phyloP scores from a whole-genome alignment of 805 yeast species.

The Starmera quercuum region DNA sequence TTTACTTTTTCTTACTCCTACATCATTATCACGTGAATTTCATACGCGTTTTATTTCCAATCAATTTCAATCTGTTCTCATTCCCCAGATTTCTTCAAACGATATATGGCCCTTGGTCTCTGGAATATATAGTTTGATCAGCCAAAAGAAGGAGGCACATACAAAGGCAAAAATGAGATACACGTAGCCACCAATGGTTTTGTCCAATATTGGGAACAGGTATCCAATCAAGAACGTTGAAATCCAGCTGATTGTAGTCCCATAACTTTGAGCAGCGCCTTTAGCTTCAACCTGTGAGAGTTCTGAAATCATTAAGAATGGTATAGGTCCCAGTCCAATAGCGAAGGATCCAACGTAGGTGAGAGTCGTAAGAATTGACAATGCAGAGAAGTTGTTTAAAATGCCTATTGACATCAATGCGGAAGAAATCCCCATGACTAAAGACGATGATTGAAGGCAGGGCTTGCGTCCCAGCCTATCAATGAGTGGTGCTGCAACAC shows the following conservation, averaged over 20 bases:
- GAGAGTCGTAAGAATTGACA: conserved; percentile 60
- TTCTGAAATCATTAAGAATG: conserved; percentile 82
- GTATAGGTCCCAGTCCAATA: conserved; percentile 91
- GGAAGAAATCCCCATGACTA: conserved; percentile 61
- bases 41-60: too few species aligned
- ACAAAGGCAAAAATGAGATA: conserved; percentile 63
- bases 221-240: conserved; percentile 80
- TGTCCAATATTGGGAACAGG: conserved; percentile 67
- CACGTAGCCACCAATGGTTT: conserved; percentile 65
- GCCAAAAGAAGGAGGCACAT: conserved; percentile 42
- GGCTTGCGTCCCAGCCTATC: conserved; percentile 73
- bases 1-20: too few species aligned
- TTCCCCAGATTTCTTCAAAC: conserved; percentile 64
- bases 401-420: conserved; percentile 64
- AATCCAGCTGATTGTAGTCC: conserved; percentile 85
- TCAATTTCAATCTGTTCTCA: conserved; percentile 12
- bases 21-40: too few species aligned
- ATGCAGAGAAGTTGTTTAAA: conserved; percentile 30
- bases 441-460: conserved; percentile 55
- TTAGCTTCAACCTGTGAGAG: conserved; percentile 76
- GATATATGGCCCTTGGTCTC: conserved; percentile 65
- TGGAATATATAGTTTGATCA: conserved; percentile 47
- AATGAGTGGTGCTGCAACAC: conserved; percentile 65
- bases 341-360: conserved; percentile 82
- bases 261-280: conserved; percentile 88